Evolutionary conservation across 2,329 filamentous ascomycete species (phyloP).

Genomic region (Ophiocordyceps camponoti-saundersi): DNA sequence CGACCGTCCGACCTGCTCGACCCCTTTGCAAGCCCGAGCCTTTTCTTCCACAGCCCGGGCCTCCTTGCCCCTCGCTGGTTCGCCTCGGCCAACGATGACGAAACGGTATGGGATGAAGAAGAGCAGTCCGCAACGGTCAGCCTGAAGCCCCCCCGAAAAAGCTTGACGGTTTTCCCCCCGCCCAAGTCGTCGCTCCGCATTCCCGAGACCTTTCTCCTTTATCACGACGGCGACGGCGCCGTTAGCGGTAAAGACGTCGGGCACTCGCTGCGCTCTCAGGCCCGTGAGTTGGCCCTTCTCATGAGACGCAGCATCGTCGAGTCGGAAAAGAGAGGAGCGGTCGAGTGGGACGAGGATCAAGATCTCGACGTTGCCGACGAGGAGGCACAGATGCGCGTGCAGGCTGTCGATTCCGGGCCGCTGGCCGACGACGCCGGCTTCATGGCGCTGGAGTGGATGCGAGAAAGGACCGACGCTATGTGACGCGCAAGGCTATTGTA

Average conservation of each 20-base stretch:
- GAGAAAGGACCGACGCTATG: slow-evolving; percentile 1
- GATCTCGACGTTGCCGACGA: slow-evolving; percentile 10
- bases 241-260: slow-evolving; percentile 3
- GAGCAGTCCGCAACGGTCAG: slow-evolving; percentile 6
- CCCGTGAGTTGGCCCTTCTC: slow-evolving; percentile 25
- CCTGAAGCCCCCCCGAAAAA: slow-evolving; percentile 8
- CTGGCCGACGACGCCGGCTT: slow-evolving; percentile 11
- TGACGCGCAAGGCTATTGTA: not conserved
- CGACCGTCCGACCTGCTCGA: slow-evolving; percentile 36
- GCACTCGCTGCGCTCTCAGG: slow-evolving; percentile 29
- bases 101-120: not conserved
- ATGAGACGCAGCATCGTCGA: slow-evolving; percentile 32
- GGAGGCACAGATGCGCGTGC: slow-evolving; percentile 21
- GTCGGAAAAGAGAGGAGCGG: slow-evolving; percentile 25
- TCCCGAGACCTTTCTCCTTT: slow-evolving; percentile 29
- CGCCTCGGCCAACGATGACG: slow-evolving; percentile 13
- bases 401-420: slow-evolving; percentile 17
- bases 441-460: slow-evolving; percentile 14
- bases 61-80: slow-evolving; percentile 28
- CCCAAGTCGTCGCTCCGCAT: slow-evolving; percentile 27
- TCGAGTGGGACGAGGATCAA: slow-evolving; percentile 22
- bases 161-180: not conserved
- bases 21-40: slow-evolving; percentile 37
- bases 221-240: slow-evolving; percentile 13
- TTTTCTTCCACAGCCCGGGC: slow-evolving; percentile 40